Evolutionary conservation across 352 stramenopile species (phyloP).

Genomic region (Chrysophaeum taylorii): DNA sequence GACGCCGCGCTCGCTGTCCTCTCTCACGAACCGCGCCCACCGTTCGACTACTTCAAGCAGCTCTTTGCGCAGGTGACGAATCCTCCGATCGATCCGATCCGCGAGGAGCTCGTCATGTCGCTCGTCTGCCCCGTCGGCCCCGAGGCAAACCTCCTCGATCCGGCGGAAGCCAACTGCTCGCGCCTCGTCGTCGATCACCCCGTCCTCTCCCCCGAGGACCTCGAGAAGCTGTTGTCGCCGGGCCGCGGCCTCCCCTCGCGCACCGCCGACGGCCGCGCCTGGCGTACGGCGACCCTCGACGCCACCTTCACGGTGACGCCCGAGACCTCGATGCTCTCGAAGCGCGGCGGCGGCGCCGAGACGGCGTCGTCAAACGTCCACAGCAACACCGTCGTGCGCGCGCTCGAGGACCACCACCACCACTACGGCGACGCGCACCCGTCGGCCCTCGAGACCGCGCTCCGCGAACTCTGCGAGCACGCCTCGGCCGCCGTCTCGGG

Average conservation of each 20-base stretch:
- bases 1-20: constrained; percentile 82
- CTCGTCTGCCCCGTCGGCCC: constrained; percentile 84
- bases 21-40: constrained; percentile 51
- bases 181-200: constrained; percentile 82
- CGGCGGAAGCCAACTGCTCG: constrained; percentile 47
- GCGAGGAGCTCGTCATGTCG: constrained; percentile 93
- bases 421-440: constrained; percentile 37
- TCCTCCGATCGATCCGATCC: constrained; percentile 91
- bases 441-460: constrained; percentile 58
- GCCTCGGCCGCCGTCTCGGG: constrained; percentile 76
- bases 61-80: constrained; percentile 85
- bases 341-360: background rate
- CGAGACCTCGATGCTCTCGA: too few species aligned
- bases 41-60: constrained; percentile 67
- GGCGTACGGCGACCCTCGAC: constrained; percentile 45
- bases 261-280: constrained; percentile 32
- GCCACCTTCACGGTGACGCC: constrained; percentile 55
- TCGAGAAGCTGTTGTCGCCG: constrained; percentile 73
- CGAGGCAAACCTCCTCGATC: constrained; percentile 82
- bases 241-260: too few species aligned
- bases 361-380: too few species aligned
- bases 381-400: too few species aligned
- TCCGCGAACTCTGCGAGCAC: constrained; percentile 82
- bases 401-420: too few species aligned
- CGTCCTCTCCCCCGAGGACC: constrained; percentile 78